Percentiles rank a stretch among this genome's conserved stretches.
phyloP scores from a whole-genome alignment of 495 filamentous ascomycete genomes.

The Penicillium lagena region DNA sequence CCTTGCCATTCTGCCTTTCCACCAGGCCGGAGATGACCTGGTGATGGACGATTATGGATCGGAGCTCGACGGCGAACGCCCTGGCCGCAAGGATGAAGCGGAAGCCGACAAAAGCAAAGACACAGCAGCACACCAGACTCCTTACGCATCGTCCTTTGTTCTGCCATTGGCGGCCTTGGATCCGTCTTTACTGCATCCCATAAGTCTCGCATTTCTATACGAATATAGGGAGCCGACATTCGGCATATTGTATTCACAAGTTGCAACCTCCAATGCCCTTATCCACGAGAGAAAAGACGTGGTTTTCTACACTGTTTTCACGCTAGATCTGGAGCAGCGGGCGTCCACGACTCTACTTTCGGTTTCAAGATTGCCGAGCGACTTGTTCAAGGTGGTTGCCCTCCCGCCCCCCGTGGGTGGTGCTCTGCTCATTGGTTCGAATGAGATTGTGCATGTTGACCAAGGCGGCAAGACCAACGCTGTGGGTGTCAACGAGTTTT shows the following conservation, averaged over 20 bases:
- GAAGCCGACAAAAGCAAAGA: slow-evolving; percentile 41
- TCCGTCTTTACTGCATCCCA: slow-evolving; percentile 74
- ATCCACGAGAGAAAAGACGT: slow-evolving; percentile 74
- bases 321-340: slow-evolving; percentile 86
- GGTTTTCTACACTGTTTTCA: slow-evolving; percentile 87
- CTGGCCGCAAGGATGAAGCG: slow-evolving; percentile 10
- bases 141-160: slow-evolving; percentile 87
- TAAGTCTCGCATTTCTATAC: slow-evolving; percentile 88
- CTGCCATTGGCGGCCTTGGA: slow-evolving; percentile 81
- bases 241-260: slow-evolving; percentile 77
- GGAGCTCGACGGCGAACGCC: slow-evolving; percentile 55
- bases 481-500: slow-evolving; percentile 89
- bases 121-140: slow-evolving; percentile 55
- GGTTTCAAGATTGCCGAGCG: slow-evolving; percentile 77
- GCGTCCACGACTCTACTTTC: slow-evolving; percentile 91
- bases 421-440: slow-evolving; percentile 75
- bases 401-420: slow-evolving; percentile 84
- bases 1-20: slow-evolving; percentile 90
- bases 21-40: slow-evolving; percentile 77
- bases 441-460: slow-evolving; percentile 92
- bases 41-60: slow-evolving; percentile 86
- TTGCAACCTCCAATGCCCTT: slow-evolving; percentile 63
- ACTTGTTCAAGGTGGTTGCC: slow-evolving; percentile 78
- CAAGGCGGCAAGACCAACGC: slow-evolving; percentile 91
- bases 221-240: slow-evolving; percentile 98